phyloP scores from a whole-genome alignment of 1,284 basidiomycete species.

The Malassezia equina region DNA sequence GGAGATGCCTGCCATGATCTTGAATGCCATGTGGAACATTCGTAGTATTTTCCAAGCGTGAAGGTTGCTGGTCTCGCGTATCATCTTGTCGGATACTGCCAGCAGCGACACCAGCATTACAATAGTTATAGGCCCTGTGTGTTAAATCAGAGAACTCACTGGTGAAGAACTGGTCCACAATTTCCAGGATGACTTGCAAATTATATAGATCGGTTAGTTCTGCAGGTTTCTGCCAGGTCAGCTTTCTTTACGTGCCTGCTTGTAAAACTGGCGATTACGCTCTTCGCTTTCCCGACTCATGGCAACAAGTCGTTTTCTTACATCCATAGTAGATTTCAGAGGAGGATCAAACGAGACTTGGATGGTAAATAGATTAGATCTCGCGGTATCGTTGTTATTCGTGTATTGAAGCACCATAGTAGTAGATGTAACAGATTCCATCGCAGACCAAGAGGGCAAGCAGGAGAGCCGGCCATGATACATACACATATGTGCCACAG shows the following conservation, averaged over 20 bases:
- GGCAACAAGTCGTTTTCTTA: slow-evolving; percentile 7
- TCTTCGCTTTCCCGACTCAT: slow-evolving; percentile 8
- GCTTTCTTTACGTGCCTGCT: not conserved
- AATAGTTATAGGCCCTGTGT: not conserved
- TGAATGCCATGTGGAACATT: not conserved
- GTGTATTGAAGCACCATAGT: slow-evolving; percentile 4
- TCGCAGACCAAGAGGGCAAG: slow-evolving; percentile 5
- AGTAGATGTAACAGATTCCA: slow-evolving; percentile 2
- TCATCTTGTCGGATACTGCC: not conserved
- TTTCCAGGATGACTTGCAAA: not conserved
- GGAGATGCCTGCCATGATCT: not conserved
- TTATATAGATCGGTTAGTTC: not conserved
- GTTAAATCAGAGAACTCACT: not conserved
- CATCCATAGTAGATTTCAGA: slow-evolving; percentile 1
- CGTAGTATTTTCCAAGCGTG: not conserved
- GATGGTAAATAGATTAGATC: not conserved
- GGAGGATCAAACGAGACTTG: slow-evolving; percentile 10
- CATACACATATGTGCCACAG: slow-evolving; percentile 13
- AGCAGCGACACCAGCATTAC: not conserved
- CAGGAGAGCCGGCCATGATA: not conserved
- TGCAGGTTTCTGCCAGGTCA: not conserved
- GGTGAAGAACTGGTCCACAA: not conserved
- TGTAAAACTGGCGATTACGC: not conserved
- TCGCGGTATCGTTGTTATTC: not conserved
- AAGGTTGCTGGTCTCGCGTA: not conserved